These are phyloP conservation scores for Ascosphaera apis DNA, from an alignment of 2,329 filamentous ascomycete species.

Conservation along the genomic window DNA sequence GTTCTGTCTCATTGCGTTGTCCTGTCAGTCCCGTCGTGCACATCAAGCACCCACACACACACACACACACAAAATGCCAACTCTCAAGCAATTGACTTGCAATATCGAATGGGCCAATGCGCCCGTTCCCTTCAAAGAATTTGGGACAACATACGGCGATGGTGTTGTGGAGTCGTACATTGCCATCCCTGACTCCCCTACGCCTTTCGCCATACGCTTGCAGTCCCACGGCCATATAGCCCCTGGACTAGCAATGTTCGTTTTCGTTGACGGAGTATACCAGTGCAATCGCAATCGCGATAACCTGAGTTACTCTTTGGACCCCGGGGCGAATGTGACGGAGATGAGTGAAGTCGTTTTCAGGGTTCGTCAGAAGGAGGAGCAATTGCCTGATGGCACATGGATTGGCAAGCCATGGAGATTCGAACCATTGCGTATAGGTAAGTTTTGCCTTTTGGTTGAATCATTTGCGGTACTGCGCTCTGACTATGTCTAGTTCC, in stretches of 20 bases:
- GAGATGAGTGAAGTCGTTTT: constrained; percentile 18
- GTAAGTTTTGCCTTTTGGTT: constrained; percentile 12
- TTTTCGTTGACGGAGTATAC: constrained; percentile 34
- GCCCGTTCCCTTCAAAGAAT: constrained; percentile 24
- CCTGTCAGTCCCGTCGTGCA: background rate
- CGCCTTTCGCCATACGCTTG: constrained; percentile 27
- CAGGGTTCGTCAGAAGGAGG: constrained; percentile 30
- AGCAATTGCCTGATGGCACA: constrained; percentile 20
- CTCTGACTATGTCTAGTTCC: background rate
- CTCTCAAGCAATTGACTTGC: constrained; percentile 29
- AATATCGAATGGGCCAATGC: constrained; percentile 25
- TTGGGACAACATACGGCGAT: constrained; percentile 27
- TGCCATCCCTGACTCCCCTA: constrained; percentile 23
- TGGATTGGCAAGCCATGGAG: constrained; percentile 30
- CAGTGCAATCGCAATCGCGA: constrained; percentile 32
- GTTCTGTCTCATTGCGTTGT: background rate
- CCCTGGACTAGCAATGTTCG: constrained; percentile 29
- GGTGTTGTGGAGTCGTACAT: constrained; percentile 29
- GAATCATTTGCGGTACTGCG: background rate
- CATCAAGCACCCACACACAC: background rate
- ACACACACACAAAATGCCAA: constrained; percentile 23
- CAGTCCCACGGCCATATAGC: constrained; percentile 28
- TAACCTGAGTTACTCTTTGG: constrained; percentile 10
- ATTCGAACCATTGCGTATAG: constrained; percentile 26
- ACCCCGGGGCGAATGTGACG: too few relatives aligned